phyloP scores from a whole-genome alignment of 75 land plant genomes.

The Picea sitchensis region DNA sequence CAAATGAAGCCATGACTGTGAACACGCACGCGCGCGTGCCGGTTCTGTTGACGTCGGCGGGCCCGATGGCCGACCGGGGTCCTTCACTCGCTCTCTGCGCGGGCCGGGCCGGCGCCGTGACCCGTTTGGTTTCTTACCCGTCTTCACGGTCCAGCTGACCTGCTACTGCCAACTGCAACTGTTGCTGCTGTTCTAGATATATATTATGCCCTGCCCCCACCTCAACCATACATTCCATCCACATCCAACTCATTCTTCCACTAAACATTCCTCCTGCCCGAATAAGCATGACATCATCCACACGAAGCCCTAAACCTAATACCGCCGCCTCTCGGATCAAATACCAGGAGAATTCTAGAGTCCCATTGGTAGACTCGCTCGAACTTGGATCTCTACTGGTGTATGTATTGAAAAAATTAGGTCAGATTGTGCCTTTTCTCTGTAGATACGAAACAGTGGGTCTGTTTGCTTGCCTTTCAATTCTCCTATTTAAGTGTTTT shows the following conservation, averaged over 20 bases:
- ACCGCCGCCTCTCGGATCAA: neutral
- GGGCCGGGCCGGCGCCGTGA: neutral
- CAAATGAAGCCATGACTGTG: too few relatives aligned
- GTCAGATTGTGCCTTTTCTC: neutral
- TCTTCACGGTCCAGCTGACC: neutral
- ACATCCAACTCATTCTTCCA: conserved; percentile 8
- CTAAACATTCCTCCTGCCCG: conserved; percentile 4
- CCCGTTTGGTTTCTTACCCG: neutral
- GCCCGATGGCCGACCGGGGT: neutral
- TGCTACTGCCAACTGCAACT: too few relatives aligned
- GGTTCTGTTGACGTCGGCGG: neutral
- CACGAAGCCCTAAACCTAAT: neutral
- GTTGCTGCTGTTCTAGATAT: too few relatives aligned
- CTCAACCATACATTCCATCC: neutral
- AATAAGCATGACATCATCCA: neutral
- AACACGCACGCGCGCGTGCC: conserved; percentile 9
- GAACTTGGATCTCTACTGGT: neutral
- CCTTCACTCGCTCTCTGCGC: neutral
- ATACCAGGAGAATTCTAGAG: neutral
- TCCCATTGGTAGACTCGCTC: neutral
- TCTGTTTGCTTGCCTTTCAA: neutral
- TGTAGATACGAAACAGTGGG: neutral
- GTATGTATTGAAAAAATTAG: neutral
- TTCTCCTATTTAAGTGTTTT: neutral
- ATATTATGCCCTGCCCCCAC: neutral